Base-by-base conservation (phyloP, 2,329 filamentous ascomycete species). In the Diplodia corticola region DNA sequence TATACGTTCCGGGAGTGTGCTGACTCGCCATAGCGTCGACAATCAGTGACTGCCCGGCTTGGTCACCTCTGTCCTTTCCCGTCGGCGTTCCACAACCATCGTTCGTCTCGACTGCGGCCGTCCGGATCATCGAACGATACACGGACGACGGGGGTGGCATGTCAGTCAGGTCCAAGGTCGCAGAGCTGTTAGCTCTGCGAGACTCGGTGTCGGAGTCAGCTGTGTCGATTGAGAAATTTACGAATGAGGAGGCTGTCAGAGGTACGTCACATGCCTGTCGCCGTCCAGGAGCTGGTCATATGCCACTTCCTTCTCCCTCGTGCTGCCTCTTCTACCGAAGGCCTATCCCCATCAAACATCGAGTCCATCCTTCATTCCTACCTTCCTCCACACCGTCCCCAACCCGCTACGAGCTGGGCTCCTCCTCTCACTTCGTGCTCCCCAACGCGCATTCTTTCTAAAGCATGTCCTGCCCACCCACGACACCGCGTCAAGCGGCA, bases 211-310 rank as follows among this genome's bases (percentile, higher is more conserved):
- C 78, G 9, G 78, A 79, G 69, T 79, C 77, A 33, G 75, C 77
- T 12, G 77, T 80, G 30, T 80, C 77, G 15, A 72, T 80, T 28
- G 78, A 80, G 57, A 78, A 74, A 68, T 80, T 80, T 64, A 73
- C 73, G 17, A 75, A 79, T 64, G 78, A 79, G 69, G 77, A 80
- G 64, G 76, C 75, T 20, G 77, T 80, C 71, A 79, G 78, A 74
- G 78, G 78, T 79, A 63, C 71, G 77, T 64, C 22, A 24, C n/a
- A 7, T 20, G 12, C 17, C 22, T 37, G 30, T 37, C 33, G 33
- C 33, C 10, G 3, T 17, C 13, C 10, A 5, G n/a, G 40, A 44
- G n/a, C 40, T 3, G 40, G 40, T 20, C 40, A 37, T 24, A 24
- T 37, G 5, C 4, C 3, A n/a, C 33, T 49, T 12, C 40, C 4